Evolutionary conservation across 805 yeast genomes (phyloP).

Genomic region (Ogataea ramenticola): DNA sequence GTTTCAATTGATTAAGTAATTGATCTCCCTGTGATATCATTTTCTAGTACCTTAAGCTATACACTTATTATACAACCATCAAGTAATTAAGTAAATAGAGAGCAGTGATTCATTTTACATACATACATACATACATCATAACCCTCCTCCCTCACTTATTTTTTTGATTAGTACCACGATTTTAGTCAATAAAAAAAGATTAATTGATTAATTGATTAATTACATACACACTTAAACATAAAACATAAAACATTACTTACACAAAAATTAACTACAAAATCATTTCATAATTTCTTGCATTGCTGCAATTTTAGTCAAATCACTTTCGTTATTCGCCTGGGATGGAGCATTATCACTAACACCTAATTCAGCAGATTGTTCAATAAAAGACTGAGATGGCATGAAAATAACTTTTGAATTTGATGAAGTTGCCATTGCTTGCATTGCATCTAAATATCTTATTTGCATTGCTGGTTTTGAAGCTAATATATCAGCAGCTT

Average conservation of each 20-base stretch:
- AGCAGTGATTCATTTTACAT: too few relatives aligned
- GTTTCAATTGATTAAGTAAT: slow-evolving; percentile 25
- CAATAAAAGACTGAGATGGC: slow-evolving; percentile 45
- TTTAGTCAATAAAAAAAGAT: too few relatives aligned
- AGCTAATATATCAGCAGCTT: slow-evolving; percentile 69
- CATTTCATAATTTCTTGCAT: background rate
- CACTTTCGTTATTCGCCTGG: background rate
- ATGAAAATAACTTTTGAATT: slow-evolving; percentile 66
- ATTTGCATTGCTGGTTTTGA: slow-evolving; percentile 75
- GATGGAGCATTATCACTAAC: slow-evolving; percentile 7
- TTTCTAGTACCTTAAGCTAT: too few relatives aligned
- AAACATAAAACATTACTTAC: too few relatives aligned
- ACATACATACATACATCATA: too few relatives aligned
- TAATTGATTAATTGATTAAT: too few relatives aligned
- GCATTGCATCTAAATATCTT: slow-evolving; percentile 74
- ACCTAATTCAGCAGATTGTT: slow-evolving; percentile 10
- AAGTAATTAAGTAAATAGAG: too few relatives aligned
- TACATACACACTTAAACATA: too few relatives aligned
- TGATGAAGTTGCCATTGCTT: slow-evolving; percentile 56
- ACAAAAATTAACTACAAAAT: too few relatives aligned
- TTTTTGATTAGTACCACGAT: too few relatives aligned
- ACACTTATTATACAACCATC: too few relatives aligned
- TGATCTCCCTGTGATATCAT: slow-evolving; percentile 29
- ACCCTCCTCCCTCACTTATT: too few relatives aligned
- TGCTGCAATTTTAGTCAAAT: background rate